Conservation (phyloP, 1,139 yeast genomes). For the Candida sanyaensis region DNA sequence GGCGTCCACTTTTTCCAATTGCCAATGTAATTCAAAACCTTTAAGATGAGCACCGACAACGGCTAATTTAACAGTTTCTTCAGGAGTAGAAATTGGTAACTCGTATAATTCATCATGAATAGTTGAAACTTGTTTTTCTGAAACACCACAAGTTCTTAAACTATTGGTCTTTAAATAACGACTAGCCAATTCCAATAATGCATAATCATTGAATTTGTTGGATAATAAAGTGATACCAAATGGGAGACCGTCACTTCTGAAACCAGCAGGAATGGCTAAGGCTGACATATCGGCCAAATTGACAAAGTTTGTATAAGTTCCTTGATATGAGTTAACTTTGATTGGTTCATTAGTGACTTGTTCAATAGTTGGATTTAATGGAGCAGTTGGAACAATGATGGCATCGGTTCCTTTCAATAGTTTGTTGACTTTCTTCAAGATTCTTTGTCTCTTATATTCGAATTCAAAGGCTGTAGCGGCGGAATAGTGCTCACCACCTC, state of each 20-base stretch:
- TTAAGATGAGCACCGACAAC: slow-evolving; percentile 95
- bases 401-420: slow-evolving; percentile 67
- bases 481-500: slow-evolving; percentile 71
- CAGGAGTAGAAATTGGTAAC: slow-evolving; percentile 34
- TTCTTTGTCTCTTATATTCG: slow-evolving; percentile 81
- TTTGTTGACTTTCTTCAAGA: slow-evolving; percentile 63
- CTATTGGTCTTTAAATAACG: slow-evolving; percentile 57
- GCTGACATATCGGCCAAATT: slow-evolving; percentile 94
- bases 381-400: slow-evolving; percentile 88
- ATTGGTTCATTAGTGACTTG: slow-evolving; percentile 80
- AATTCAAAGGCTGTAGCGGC: slow-evolving; percentile 84
- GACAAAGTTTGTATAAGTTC: slow-evolving; percentile 95
- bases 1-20: slow-evolving; percentile 85
- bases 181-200: slow-evolving; percentile 79
- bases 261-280: slow-evolving; percentile 87
- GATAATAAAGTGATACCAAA: slow-evolving; percentile 87
- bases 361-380: slow-evolving; percentile 80
- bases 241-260: slow-evolving; percentile 81
- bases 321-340: slow-evolving; percentile 81
- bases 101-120: slow-evolving; percentile 37
- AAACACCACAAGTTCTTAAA: slow-evolving; percentile 13
- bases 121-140: slow-evolving; percentile 22
- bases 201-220: slow-evolving; percentile 81
- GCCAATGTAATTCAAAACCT: slow-evolving; percentile 94
- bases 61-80: slow-evolving; percentile 57